Evolutionary conservation across 78 protist genomes (phyloP), one percentile per base, ranked within the genome.

Genomic region (Speleostelium caveatum): DNA sequence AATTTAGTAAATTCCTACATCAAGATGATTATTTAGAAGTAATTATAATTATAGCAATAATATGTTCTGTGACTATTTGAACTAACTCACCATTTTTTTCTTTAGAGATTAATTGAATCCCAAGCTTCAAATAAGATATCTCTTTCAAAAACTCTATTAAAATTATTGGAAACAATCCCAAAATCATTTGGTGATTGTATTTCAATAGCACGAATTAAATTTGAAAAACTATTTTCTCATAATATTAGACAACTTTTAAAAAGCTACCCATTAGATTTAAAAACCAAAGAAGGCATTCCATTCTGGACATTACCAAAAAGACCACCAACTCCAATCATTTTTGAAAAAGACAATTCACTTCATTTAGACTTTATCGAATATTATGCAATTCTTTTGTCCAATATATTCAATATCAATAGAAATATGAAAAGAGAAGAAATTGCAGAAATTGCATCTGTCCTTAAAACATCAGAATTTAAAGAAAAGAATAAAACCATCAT

Each of bases 291-390:
- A 69, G 86, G 86, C 19, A 28, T 87, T 19, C 85, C 85, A 38
- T 93, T 93, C 45, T 93, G 95, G 95, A 61, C 87, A 1, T 56
- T 45, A 55, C 95, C 95, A 61, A 93, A 93, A 53, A 69, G 95
- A 73, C 95, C 93, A 30, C 95, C 95, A n/a, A 59, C 75, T 8
- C 22, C 71, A 3, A 26, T 86, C 16, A 19, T 28, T 1, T 93
- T 86, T 28, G 73, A 86, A 17, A 58, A 35, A 21, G 45, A 73
- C 42, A 85, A 93, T 39, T 55, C 16, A 16, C 19, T 24, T 28
- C 95, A 93, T 67, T 10, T 59, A 2, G 24, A 42, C 28, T 93
- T 86, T 33, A 38, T 93, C 10, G 33, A 26, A 32, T 45, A 67
- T 21, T 58, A 58, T 17, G 4, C 63, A 5, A 58, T 19, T 19